Base-by-base conservation (phyloP, 257 asterid genomes). In the Nicotiana attenuata region DNA sequence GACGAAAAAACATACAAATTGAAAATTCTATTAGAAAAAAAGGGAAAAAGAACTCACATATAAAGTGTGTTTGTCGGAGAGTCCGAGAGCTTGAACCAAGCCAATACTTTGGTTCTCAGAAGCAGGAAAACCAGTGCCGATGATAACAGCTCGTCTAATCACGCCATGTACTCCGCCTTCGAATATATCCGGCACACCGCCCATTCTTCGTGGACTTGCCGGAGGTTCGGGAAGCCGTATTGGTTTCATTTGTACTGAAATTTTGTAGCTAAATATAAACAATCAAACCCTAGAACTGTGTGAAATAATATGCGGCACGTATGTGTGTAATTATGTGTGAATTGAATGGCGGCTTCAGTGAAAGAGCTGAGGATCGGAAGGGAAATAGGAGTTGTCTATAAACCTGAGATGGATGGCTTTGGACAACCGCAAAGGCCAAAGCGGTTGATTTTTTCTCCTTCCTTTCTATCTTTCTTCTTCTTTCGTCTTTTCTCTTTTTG, bases 151-250 rank as follows among this genome's bases (percentile, higher is more conserved):
- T 22, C 99, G 93, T 55, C 97, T 92, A 71, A 96, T 85, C 64
- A 92, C 92, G 66, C 92, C 92, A 82, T 89, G 86, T 63, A 93
- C 91, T 28, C 97, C 99, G 76, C 89, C 95, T 65, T 93, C 97
- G 83, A 96, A 96, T 75, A 96, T 92, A 76, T 94, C 98, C 33
- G 97, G 94, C 65, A 92, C 85, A 80, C 97, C 95, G 13, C 91
- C 89, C 67, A 88, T 87, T 59, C 88, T 83, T 76, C 80, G 90
- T 10, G 98, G 97, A 88, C 97, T 96, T 55, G 88, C 88, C 73
- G 98, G 98, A 33, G 97, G 99, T 86, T 90, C 95, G 84, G 99
- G 99, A 78, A 96, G 91, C 91, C 91, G 89, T 55, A 96, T 96
- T 60, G 98, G 97, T 91, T 94, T 96, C 99, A 94, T 93, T 59